These are phyloP conservation scores for Pyricularia grisea DNA, from an alignment of 2,329 filamentous ascomycete genomes.

Conservation along the genomic window DNA sequence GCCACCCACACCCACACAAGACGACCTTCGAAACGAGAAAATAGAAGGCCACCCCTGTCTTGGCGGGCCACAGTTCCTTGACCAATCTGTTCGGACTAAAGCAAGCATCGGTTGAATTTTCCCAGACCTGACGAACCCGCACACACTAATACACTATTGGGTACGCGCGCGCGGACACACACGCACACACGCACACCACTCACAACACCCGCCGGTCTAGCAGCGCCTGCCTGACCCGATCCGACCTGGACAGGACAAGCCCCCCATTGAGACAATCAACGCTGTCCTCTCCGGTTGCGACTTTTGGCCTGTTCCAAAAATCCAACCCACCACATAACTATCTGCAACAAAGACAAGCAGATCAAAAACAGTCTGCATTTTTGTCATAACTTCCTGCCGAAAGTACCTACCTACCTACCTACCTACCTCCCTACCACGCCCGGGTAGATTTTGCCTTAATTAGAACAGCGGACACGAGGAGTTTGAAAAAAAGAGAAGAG, in stretches of 20 bases:
- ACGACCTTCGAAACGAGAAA: neutral
- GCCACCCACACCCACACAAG: neutral
- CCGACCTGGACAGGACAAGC: neutral
- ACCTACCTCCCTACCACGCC: neutral
- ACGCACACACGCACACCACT: neutral
- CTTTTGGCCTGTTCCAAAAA: neutral
- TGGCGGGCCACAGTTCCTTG: neutral
- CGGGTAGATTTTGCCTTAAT: neutral
- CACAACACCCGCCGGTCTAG: too few species aligned
- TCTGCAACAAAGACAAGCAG: neutral
- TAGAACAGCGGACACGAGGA: neutral
- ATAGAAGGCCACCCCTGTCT: neutral
- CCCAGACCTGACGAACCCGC: neutral
- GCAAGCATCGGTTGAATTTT: neutral
- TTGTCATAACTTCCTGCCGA: neutral
- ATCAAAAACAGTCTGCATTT: neutral
- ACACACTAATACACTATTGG: neutral
- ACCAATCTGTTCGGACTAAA: neutral
- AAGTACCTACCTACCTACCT: neutral
- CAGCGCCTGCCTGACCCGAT: neutral
- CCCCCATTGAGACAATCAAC: neutral
- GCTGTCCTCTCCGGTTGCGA: neutral
- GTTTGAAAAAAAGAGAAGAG: neutral
- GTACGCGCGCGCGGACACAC: neutral
- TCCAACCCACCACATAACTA: neutral